Evolutionary conservation across 768 basidiomycete species (phyloP).

Genomic region (Boletus rubescentipes): DNA sequence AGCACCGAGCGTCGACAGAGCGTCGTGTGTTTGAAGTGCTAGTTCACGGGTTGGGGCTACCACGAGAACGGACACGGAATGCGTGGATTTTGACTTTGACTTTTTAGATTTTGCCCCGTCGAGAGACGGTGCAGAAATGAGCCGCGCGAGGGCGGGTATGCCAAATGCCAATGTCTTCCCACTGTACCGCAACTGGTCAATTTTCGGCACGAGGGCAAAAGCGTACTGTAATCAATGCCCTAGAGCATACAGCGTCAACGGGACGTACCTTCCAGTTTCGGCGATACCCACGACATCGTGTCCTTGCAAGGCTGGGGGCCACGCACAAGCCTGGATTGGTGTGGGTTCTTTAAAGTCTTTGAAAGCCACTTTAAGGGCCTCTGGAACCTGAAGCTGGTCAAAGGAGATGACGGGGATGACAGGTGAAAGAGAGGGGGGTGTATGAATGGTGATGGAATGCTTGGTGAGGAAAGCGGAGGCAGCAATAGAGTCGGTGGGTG

Average conservation of each 20-base stretch:
- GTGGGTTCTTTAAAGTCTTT: constrained; percentile 81
- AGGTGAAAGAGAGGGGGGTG: constrained; percentile 42
- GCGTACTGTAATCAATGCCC: background rate
- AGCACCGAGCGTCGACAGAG: constrained; percentile 69
- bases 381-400: constrained; percentile 65
- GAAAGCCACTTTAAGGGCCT: constrained; percentile 61
- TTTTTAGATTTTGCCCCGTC: constrained; percentile 26
- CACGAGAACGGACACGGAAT: constrained; percentile 64
- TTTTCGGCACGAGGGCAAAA: background rate
- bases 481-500: constrained; percentile 32
- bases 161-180: constrained; percentile 98
- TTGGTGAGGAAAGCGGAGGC: constrained; percentile 64
- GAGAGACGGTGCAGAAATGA: constrained; percentile 42
- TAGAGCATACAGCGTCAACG: background rate
- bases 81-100: constrained; percentile 26
- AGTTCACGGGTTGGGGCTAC: constrained; percentile 96
- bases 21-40: constrained; percentile 92
- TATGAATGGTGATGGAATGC: constrained; percentile 73
- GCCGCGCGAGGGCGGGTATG: constrained; percentile 77
- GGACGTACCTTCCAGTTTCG: constrained; percentile 83
- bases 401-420: constrained; percentile 75
- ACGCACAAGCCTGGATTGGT: constrained; percentile 93
- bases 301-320: constrained; percentile 83
- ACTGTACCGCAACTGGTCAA: constrained; percentile 37
- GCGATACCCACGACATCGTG: constrained; percentile 94